Evolutionary conservation across 192 early-diverging fungal species (phyloP).

Genomic region (Coemansia sp.): DNA sequence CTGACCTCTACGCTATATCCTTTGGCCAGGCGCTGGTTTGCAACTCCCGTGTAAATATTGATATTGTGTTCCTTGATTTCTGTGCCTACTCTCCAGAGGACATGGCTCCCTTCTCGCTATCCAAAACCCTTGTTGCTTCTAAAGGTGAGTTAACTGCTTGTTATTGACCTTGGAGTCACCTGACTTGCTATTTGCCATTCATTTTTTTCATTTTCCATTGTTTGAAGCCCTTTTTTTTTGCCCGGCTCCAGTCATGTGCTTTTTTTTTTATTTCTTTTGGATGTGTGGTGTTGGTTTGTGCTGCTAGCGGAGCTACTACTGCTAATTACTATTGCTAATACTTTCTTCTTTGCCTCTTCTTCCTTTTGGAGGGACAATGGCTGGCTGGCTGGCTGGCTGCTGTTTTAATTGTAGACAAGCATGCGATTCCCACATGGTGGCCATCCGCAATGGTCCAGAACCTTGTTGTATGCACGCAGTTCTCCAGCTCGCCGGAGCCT

Average conservation of each 20-base stretch:
- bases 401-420: slow-evolving; percentile 12
- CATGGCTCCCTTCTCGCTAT: slow-evolving; percentile 27
- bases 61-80: slow-evolving; percentile 46
- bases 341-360: not conserved
- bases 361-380: too few species aligned
- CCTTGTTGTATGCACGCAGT: not conserved
- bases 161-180: not conserved
- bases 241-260: too few species aligned
- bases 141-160: slow-evolving; percentile 15
- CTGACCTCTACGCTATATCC: slow-evolving; percentile 40
- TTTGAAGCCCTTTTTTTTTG: not conserved
- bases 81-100: slow-evolving; percentile 45
- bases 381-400: not conserved
- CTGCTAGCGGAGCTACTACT: slow-evolving; percentile 7
- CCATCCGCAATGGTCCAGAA: slow-evolving; percentile 25
- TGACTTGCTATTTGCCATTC: too few species aligned
- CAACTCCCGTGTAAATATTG: slow-evolving; percentile 3
- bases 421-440: slow-evolving; percentile 44
- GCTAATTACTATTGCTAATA: not conserved
- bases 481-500: not conserved
- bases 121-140: slow-evolving; percentile 14
- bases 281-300: not conserved
- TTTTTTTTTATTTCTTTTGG: not conserved
- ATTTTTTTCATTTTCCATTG: not conserved
- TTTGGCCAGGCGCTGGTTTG: slow-evolving; percentile 22